A percentile compares a stretch with the other conserved stretches of the same genome.
These are phyloP conservation scores for Cicer bijugum DNA, from an alignment of 306 rosid genomes.

Conservation along the genomic window DNA sequence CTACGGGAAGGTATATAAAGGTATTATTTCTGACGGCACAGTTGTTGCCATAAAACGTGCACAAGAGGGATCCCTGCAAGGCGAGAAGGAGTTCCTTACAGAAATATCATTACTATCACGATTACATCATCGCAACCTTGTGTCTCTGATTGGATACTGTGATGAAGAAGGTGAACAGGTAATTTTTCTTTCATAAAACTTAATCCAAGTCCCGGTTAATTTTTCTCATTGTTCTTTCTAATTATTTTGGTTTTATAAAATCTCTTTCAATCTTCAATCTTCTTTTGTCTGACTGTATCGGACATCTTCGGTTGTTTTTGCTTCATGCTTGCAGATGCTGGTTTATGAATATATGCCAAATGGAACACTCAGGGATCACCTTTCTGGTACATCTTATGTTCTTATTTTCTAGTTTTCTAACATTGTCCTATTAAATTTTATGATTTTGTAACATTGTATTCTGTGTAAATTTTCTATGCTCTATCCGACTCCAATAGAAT, in stretches of 20 bases:
- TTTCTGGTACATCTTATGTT: constrained; percentile 67
- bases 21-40: constrained; percentile 63
- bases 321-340: constrained; percentile 79
- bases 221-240: not conserved
- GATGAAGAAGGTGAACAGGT: constrained; percentile 89
- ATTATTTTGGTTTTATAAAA: too few relatives aligned
- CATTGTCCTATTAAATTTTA: not conserved
- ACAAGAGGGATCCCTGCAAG: constrained; percentile 79
- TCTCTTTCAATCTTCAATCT: not conserved
- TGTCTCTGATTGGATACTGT: constrained; percentile 78
- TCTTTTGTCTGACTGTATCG: constrained; percentile 36
- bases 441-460: constrained; percentile 14
- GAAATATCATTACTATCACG: constrained; percentile 81
- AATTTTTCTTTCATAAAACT: constrained; percentile 20
- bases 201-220: constrained; percentile 23
- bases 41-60: constrained; percentile 89
- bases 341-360: constrained; percentile 90
- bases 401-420: constrained; percentile 28
- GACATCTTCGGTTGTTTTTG: constrained; percentile 22
- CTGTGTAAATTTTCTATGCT: constrained; percentile 3
- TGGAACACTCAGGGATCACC: constrained; percentile 90
- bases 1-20: constrained; percentile 83
- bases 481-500: constrained; percentile 7
- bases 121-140: constrained; percentile 86
- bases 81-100: constrained; percentile 85